Evolutionary conservation across 1,284 basidiomycete genomes (phyloP), one percentile per base, ranked within the genome.

Genomic region (Marasmius tenuissimus): DNA sequence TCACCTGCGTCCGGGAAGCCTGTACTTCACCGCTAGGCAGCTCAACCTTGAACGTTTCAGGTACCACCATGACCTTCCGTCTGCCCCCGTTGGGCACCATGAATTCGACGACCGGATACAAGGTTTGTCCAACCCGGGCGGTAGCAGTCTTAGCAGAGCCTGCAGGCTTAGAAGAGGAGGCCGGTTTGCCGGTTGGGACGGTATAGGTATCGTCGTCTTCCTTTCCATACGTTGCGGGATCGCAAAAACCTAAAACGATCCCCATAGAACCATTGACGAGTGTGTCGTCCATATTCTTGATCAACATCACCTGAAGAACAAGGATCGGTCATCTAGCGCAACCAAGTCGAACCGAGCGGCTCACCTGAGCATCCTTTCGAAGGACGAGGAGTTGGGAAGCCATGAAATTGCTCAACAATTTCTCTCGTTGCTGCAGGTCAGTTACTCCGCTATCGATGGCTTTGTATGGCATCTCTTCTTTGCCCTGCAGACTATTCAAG

Each of bases 221-320:
- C 12, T 74, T 78, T 27, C 74, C 74, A 63, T 78, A 79, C 16
- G 66, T 67, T 16, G 73, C 68, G 4, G 82, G 80, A 55, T 88
- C 85, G 16, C 75, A 72, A 53, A 97, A 97, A 0, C 81, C 84
- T n/a, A 89, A 71, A 16, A 98, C 85, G 54, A 82, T 85, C 34
- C 96, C 96, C 71, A 96, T 87, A 27, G 90, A 93, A 0, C 96
- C 96, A 70, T 98, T 98, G 55, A 97, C 95, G 2, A 98, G 81
- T 39, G 66, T 80, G 62, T 82, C 86, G 72, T 73, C 80, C 55
- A 83, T 75, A 63, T 88, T 88, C 76, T 87, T 96, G 76, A 96
- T 91, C 9, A 96, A 77, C 87, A 91, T 89, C 10, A 89, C 88
- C 68, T 80, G 69, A 45, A 51, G 4, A 27, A 4, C 27, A 27